Evolutionary conservation across 2,329 filamentous ascomycete genomes (phyloP).

Genomic region (Colletotrichum tropicicola): DNA sequence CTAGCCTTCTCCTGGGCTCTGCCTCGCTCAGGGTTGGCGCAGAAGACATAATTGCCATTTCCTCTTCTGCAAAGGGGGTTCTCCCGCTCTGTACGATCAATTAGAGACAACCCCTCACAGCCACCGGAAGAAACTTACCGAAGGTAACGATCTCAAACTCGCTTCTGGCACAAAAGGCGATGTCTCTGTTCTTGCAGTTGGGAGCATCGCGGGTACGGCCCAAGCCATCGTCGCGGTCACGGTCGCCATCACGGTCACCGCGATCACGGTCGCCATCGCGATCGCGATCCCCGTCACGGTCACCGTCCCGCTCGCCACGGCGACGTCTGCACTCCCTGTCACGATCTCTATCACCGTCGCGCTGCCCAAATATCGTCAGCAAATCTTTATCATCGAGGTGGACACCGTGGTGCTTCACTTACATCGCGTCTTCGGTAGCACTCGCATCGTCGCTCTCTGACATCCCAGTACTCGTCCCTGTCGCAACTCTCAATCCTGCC

Average conservation of each 20-base stretch:
- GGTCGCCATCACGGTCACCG: not conserved
- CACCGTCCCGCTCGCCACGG: constrained; percentile 1
- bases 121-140: not conserved
- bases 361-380: not conserved
- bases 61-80: constrained; percentile 8
- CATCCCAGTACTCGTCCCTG: constrained; percentile 17
- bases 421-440: constrained; percentile 22
- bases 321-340: constrained; percentile 11
- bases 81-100: not conserved
- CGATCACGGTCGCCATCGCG: too few species aligned
- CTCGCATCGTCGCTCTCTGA: constrained; percentile 6
- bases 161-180: constrained; percentile 20
- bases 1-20: constrained; percentile 18
- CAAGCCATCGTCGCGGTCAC: not conserved
- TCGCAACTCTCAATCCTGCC: constrained; percentile 7
- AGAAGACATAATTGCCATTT: constrained; percentile 23
- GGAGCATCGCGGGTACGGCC: constrained; percentile 12
- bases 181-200: constrained; percentile 15
- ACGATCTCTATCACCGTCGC: constrained; percentile 1
- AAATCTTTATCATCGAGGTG: too few species aligned
- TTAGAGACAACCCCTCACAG: not conserved
- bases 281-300: constrained; percentile 1
- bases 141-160: constrained; percentile 17
- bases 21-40: constrained; percentile 15
- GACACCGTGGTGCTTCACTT: too few species aligned